Evolutionary conservation across 768 basidiomycete species (phyloP), one percentile per base, ranked within the genome.

Genomic region (Panus rudis): DNA sequence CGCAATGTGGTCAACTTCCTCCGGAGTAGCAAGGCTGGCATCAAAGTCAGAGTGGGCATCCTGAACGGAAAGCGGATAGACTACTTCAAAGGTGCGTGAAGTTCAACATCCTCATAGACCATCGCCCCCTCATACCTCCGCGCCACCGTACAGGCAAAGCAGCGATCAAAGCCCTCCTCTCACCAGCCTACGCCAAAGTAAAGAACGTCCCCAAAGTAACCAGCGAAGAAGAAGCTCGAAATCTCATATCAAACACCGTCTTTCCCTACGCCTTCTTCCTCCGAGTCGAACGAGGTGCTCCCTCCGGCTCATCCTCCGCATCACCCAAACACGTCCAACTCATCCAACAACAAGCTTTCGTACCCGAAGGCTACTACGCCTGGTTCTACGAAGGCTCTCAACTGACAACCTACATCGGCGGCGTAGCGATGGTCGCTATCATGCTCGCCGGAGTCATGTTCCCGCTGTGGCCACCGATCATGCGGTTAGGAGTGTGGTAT

Each of bases 381-480:
- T 99, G 94, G 94, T 91, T 98, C 65, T 90, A 92, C 63, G 90
- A 92, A 47, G 89, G 91, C 32, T 88, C 89, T 12, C 92, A 94
- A 56, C 83, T 91, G 79, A 88, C 84, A 53, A 93, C 88, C 6
- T 90, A 94, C 58, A 78, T 91, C 8, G 90, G 92, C 31, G 94
- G 89, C 14, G 69, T 86, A 11, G 79, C 80, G 22, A 92, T 99
- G 89, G 92, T 98, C 46, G 78, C 73, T 31, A 71, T 97, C 59
- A 91, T 98, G 72, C 82, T 99, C 32, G 92, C 86, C 4, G 93
- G 89, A 2, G 93, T 97, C 58, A 96, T 99, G 92, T 99, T 96
- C 79, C 96, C 96, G 3, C 75, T 99, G 13, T 99, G 96, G 96
- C 96, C 96, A 2, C 79, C 85, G 38, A 81, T 79, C 54, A 79